phyloP scores from a whole-genome alignment of 2,329 filamentous ascomycete genomes.

The Cladosporium sp. region DNA sequence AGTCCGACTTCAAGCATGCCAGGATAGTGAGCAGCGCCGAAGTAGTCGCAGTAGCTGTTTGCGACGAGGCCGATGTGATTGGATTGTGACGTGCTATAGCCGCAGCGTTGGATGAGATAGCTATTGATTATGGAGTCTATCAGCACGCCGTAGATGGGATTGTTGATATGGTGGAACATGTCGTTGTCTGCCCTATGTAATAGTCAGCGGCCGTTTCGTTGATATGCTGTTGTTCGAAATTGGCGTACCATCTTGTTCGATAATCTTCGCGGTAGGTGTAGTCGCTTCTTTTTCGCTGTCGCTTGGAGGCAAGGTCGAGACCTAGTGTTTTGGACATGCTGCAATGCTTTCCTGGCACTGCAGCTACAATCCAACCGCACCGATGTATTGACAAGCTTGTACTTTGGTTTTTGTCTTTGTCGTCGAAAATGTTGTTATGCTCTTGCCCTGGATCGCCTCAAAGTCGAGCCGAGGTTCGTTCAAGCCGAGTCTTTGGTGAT shows the following conservation, averaged over 20 bases:
- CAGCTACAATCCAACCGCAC: neutral
- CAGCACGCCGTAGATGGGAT: slow-evolving; percentile 43
- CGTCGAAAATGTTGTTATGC: neutral
- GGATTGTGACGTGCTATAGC: slow-evolving; percentile 64
- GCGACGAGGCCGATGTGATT: slow-evolving; percentile 78
- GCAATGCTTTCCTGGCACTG: neutral
- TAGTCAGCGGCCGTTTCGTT: neutral
- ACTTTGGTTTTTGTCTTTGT: neutral
- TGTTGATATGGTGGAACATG: slow-evolving; percentile 74
- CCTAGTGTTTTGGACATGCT: slow-evolving; percentile 9
- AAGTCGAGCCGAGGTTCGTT: neutral
- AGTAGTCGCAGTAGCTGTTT: slow-evolving; percentile 80
- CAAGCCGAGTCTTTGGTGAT: neutral
- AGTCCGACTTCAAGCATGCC: slow-evolving; percentile 76
- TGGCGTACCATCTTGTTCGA: slow-evolving; percentile 70
- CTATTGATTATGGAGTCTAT: slow-evolving; percentile 85
- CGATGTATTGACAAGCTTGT: neutral
- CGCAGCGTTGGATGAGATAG: slow-evolving; percentile 77
- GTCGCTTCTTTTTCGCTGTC: slow-evolving; percentile 54
- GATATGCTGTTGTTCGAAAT: neutral
- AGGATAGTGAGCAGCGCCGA: slow-evolving; percentile 76
- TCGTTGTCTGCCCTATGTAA: slow-evolving; percentile 76
- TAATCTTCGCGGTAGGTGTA: slow-evolving; percentile 79
- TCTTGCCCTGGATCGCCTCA: too few relatives aligned
- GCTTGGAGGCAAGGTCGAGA: slow-evolving; percentile 21